phyloP scores from a whole-genome alignment of 2,329 filamentous ascomycete species.

The Diplodia seriata region DNA sequence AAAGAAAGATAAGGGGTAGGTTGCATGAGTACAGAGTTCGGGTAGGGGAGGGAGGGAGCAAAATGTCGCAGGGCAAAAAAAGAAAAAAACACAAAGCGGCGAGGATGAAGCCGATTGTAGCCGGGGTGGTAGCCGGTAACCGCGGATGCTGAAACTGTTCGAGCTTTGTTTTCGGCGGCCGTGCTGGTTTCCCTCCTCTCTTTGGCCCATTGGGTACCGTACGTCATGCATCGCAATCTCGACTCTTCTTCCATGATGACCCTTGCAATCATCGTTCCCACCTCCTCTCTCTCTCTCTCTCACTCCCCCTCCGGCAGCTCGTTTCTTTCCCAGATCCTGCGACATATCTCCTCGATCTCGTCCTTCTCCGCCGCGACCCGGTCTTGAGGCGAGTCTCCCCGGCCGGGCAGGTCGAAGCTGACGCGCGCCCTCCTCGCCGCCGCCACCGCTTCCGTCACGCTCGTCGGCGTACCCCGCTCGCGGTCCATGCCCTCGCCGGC shows the following conservation, averaged over 20 bases:
- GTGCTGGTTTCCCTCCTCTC: not conserved
- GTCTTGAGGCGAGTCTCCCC: conserved; percentile 29
- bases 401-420: conserved; percentile 29
- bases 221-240: conserved; percentile 5
- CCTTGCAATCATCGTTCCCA: conserved; percentile 1
- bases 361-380: conserved; percentile 17
- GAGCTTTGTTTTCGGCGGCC: not conserved
- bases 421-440: conserved; percentile 36
- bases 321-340: conserved; percentile 50
- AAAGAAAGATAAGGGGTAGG: conserved; percentile 20
- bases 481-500: conserved; percentile 35
- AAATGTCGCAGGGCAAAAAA: not conserved
- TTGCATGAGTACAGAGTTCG: not conserved
- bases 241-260: conserved; percentile 13
- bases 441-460: conserved; percentile 38
- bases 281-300: conserved; percentile 32
- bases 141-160: conserved; percentile 1
- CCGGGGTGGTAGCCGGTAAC: not conserved
- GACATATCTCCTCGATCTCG: conserved; percentile 50
- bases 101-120: not conserved
- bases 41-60: not conserved
- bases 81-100: not conserved
- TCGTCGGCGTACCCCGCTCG: conserved; percentile 39
- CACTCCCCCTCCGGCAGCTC: conserved; percentile 48
- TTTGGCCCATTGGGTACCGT: not conserved